These are phyloP conservation scores for Heliosperma pusillum DNA, from an alignment of 148 eudicot genomes.

Conservation along the genomic window DNA sequence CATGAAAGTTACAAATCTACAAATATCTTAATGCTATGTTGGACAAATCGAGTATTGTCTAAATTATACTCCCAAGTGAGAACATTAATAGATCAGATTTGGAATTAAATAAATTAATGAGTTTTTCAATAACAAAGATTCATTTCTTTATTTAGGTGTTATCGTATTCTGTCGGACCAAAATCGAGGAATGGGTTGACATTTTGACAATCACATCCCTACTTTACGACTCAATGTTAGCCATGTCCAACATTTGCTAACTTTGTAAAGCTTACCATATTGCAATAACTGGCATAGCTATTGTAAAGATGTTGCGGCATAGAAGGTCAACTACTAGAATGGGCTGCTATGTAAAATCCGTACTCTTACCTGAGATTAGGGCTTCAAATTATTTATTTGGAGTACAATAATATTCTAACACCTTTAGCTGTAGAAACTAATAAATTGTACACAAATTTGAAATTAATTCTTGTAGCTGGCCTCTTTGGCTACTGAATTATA, in stretches of 20 bases:
- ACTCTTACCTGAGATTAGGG: background rate
- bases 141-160: background rate
- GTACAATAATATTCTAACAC: background rate
- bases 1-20: background rate
- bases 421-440: background rate
- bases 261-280: background rate
- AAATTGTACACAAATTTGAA: background rate
- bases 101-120: background rate
- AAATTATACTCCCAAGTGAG: background rate
- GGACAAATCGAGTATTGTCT: background rate
- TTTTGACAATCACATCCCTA: background rate
- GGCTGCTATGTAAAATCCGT: background rate
- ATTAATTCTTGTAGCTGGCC: background rate
- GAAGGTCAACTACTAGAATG: background rate
- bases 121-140: background rate
- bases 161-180: background rate
- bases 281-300: background rate
- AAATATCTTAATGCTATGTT: background rate
- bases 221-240: background rate
- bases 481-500: background rate
- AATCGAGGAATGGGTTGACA: background rate
- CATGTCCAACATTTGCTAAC: slow-evolving; percentile 4
- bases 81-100: background rate
- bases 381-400: background rate
- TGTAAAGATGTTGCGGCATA: background rate